Percentiles rank a stretch among this genome's conserved stretches.
phyloP scores from a whole-genome alignment of 805 yeast species.

The Sungouiozyma intestinalis region DNA sequence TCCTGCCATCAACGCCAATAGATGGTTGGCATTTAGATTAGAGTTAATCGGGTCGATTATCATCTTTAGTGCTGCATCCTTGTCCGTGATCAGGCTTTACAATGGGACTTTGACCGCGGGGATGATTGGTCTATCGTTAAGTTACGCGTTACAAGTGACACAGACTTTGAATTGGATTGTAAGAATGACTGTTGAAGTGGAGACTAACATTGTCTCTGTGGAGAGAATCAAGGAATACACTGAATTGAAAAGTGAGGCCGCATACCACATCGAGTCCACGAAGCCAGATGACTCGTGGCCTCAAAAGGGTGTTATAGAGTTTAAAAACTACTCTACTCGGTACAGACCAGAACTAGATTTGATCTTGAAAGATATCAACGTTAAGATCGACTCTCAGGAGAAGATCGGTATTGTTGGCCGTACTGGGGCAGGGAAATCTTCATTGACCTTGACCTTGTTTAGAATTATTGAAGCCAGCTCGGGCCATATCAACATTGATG shows the following conservation, averaged over 20 bases:
- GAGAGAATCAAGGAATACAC: constrained; percentile 91
- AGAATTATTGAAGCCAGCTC: constrained; percentile 68
- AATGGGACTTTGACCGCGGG: constrained; percentile 76
- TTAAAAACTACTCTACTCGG: constrained; percentile 68
- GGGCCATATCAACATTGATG: constrained; percentile 68
- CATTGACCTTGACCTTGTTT: constrained; percentile 74
- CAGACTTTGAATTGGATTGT: constrained; percentile 96
- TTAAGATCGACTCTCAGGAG: constrained; percentile 61
- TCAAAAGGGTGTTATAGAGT: constrained; percentile 49
- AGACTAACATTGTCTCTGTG: constrained; percentile 92
- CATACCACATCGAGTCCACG: constrained; percentile 47
- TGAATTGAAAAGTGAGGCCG: constrained; percentile 74
- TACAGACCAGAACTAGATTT: constrained; percentile 76
- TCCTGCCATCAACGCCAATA: constrained; percentile 84
- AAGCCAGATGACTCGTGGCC: constrained; percentile 78
- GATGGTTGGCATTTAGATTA: constrained; percentile 95
- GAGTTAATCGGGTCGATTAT: constrained; percentile 86
- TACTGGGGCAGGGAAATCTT: constrained; percentile 93
- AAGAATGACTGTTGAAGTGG: constrained; percentile 97
- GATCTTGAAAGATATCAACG: constrained; percentile 57
- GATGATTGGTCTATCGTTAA: constrained; percentile 84
- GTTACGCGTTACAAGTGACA: constrained; percentile 87
- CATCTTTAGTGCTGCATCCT: constrained; percentile 75
- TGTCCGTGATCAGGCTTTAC: constrained; percentile 60
- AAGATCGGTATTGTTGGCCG: constrained; percentile 94